Conservation (phyloP, 768 basidiomycete species). For the Leccinum disarticulatum region DNA sequence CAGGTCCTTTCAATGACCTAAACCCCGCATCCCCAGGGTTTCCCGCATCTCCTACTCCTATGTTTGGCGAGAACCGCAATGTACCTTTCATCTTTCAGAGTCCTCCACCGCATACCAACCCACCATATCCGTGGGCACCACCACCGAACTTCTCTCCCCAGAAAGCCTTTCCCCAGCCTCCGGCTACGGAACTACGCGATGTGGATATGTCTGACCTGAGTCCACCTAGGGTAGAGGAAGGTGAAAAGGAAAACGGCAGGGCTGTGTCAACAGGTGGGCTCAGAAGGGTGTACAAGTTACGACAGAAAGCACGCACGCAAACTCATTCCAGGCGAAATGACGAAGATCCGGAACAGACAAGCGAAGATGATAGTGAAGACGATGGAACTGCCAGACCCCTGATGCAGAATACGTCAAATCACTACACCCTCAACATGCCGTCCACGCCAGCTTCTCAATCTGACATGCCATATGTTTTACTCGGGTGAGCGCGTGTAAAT, state of each 20-base stretch:
- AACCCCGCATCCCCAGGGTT: conserved; percentile 35
- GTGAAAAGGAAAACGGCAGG: conserved; percentile 41
- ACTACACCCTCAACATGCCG: conserved; percentile 83
- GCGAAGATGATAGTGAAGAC: conserved; percentile 50
- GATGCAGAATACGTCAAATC: conserved; percentile 64
- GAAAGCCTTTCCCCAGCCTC: conserved; percentile 55
- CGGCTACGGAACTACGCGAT: conserved; percentile 53
- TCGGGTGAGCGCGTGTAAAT: conserved; percentile 59
- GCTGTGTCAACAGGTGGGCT: conserved; percentile 64
- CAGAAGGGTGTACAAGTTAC: conserved; percentile 61
- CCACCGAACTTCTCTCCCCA: conserved; percentile 58
- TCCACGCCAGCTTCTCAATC: conserved; percentile 54
- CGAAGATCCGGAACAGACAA: conserved; percentile 38
- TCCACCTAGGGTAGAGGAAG: conserved; percentile 50
- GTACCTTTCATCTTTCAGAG: conserved; percentile 74
- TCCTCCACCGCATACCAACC: conserved; percentile 42
- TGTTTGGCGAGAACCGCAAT: conserved; percentile 64
- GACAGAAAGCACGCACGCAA: conserved; percentile 47
- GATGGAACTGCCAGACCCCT: conserved; percentile 39
- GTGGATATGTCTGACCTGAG: conserved; percentile 76
- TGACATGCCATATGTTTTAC: conserved; percentile 76
- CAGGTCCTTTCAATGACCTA: conserved; percentile 48
- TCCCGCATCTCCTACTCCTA: conserved; percentile 43
- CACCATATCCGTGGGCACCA: conserved; percentile 64
- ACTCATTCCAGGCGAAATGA: conserved; percentile 21